Evolutionary conservation across 1,284 basidiomycete genomes (phyloP), one percentile per base, ranked within the genome.

Genomic region (Naganishia albida): DNA sequence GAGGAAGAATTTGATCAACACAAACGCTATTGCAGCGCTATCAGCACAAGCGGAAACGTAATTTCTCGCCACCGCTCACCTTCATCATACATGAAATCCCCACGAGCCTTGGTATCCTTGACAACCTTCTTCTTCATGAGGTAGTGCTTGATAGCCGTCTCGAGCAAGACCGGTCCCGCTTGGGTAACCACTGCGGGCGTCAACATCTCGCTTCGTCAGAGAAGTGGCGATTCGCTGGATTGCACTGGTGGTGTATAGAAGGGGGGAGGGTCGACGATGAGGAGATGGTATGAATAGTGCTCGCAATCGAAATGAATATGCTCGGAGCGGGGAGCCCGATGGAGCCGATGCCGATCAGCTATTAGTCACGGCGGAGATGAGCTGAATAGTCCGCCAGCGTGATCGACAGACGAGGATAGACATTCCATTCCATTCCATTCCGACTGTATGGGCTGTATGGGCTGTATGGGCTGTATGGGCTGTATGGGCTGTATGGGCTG

Each of bases 41-140:
- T 42, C n/a, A 38, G 10, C 42, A 73, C 67, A 62, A 49, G 46
- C n/a, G 4, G 4, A 59, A 23, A 54, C n/a, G 44, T 34, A 16
- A 34, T 67, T n/a, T n/a, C n/a, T n/a, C n/a, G n/a, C n/a, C n/a
- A n/a, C n/a, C 34, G 34, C 77, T 71, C 44, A 80, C 81, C 77
- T 88, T 79, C 86, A 72, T 93, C 89, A 72, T 91, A 93, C 69
- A 93, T 78, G 40, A 95, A 77, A 73, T 93, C 89, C 56, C 91
- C 87, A 66, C 87, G 82, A 67, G 86, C 84, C 60, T 90, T 80
- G 62, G 82, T 81, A 8, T 71, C 67, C 62, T 68, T 69, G 16
- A 68, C 71, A 18, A 69, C 75, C 68, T 83, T 82, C 55, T 82
- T 84, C 53, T 86, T 76, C 16, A 84, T 82, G 50, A 93, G 84